A percentile compares a stretch with the other conserved stretches of the same genome.
Evolutionary conservation across 2,329 filamentous ascomycete species (phyloP).

Genomic region (Akanthomyces uredinophilus): DNA sequence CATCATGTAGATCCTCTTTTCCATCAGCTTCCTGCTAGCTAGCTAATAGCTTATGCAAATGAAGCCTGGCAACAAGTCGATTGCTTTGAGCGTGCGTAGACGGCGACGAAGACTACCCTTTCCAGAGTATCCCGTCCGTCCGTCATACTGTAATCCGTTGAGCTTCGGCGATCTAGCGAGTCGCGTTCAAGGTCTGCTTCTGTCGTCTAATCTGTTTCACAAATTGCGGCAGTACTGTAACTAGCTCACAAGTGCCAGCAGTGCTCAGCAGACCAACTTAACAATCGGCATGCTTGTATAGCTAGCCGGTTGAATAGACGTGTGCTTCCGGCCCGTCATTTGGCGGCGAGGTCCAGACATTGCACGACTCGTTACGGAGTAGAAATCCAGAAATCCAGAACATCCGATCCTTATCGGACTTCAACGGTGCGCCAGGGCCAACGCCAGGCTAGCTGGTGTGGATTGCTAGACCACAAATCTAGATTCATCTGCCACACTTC

Average conservation of each 20-base stretch:
- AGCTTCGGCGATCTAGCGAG: no score
- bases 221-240: not conserved
- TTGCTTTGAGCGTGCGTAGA: no score
- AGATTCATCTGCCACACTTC: constrained; percentile 5
- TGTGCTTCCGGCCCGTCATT: not conserved
- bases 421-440: constrained; percentile 9
- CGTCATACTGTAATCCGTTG: no score
- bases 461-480: constrained; percentile 10
- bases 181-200: no score
- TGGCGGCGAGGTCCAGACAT: not conserved
- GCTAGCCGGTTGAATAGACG: not conserved
- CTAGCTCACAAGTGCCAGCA: not conserved
- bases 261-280: not conserved
- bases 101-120: no score
- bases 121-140: no score
- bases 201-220: not conserved
- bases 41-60: no score
- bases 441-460: constrained; percentile 1
- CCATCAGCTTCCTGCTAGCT: no score
- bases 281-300: not conserved
- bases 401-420: constrained; percentile 12
- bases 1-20: no score
- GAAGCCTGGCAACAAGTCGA: no score
- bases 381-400: constrained; percentile 9
- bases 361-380: constrained; percentile 4